A percentile compares a stretch with the other conserved stretches of the same genome.
Evolutionary conservation across 805 yeast species (phyloP).

Genomic region (Candida montana): DNA sequence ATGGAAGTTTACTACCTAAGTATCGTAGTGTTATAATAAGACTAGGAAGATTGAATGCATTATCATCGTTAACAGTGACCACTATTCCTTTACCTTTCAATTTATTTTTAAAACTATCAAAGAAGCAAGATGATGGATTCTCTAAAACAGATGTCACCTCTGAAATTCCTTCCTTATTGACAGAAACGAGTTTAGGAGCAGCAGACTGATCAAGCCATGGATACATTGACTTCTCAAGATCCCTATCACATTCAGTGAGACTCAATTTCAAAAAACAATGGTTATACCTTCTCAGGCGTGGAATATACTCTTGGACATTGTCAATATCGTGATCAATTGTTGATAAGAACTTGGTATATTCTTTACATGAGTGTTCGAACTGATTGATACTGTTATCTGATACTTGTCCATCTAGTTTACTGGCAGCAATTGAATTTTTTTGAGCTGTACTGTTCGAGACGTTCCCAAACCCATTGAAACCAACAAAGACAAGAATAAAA

Average conservation of each 20-base stretch:
- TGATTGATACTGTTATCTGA: no score
- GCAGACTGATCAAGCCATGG: conserved; percentile 5
- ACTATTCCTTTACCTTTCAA: conserved; percentile 27
- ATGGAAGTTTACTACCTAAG: conserved; percentile 28
- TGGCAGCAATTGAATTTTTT: no score
- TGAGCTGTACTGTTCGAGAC: no score
- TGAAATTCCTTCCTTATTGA: background rate
- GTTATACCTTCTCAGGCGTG: background rate
- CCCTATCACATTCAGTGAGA: background rate
- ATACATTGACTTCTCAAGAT: conserved; percentile 1
- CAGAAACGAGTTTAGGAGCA: background rate
- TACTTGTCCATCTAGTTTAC: no score
- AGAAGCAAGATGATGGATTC: background rate
- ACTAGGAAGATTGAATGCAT: conserved; percentile 24
- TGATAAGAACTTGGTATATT: no score
- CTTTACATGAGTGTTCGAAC: no score
- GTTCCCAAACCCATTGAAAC: no score
- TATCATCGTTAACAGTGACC: conserved; percentile 25
- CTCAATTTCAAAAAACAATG: conserved; percentile 5
- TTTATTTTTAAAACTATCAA: background rate
- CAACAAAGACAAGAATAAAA: no score
- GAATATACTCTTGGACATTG: background rate
- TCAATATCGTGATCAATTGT: background rate
- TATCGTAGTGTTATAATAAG: conserved; percentile 35
- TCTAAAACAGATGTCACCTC: background rate